These are phyloP conservation scores for Coriolopsis trogii DNA, from an alignment of 1,284 basidiomycete species.

Conservation along the genomic window DNA sequence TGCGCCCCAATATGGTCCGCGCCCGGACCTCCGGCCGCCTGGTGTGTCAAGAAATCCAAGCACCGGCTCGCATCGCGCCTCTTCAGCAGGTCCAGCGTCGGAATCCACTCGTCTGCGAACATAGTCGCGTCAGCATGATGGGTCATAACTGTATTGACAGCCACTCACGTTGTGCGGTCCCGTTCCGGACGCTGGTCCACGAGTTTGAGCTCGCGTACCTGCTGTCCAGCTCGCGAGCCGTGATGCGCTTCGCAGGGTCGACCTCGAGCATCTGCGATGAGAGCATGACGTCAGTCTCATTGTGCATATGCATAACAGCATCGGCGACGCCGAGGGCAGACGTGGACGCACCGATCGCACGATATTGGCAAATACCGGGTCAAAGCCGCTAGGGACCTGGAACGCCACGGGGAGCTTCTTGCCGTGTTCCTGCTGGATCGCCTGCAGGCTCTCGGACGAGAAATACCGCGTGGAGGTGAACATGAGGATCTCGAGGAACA, in stretches of 20 bases:
- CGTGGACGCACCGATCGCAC: neutral
- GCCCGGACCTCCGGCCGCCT: neutral
- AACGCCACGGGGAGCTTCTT: neutral
- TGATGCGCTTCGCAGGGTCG: constrained; percentile 1
- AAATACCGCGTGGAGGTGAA: constrained; percentile 1
- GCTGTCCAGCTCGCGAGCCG: neutral
- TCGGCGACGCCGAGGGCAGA: no score
- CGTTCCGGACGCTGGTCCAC: neutral
- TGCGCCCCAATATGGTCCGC: neutral
- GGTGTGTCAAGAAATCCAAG: constrained; percentile 5
- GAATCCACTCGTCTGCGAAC: constrained; percentile 9
- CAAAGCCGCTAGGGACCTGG: neutral
- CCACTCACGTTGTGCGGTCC: constrained; percentile 1
- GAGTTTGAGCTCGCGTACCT: neutral
- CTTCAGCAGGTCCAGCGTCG: neutral
- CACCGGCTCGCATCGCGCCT: neutral
- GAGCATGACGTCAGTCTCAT: neutral
- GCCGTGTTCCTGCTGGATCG: neutral
- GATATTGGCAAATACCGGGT: neutral
- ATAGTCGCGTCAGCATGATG: neutral
- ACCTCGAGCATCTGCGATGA: constrained; percentile 6
- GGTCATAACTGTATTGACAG: neutral
- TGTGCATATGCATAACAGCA: no score
- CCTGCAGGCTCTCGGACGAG: neutral
- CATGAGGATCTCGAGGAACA: constrained; percentile 15